A percentile compares a stretch with the other conserved stretches of the same genome.
phyloP scores from a whole-genome alignment of 2,329 filamentous ascomycete genomes.

The Teratosphaeria destructans region DNA sequence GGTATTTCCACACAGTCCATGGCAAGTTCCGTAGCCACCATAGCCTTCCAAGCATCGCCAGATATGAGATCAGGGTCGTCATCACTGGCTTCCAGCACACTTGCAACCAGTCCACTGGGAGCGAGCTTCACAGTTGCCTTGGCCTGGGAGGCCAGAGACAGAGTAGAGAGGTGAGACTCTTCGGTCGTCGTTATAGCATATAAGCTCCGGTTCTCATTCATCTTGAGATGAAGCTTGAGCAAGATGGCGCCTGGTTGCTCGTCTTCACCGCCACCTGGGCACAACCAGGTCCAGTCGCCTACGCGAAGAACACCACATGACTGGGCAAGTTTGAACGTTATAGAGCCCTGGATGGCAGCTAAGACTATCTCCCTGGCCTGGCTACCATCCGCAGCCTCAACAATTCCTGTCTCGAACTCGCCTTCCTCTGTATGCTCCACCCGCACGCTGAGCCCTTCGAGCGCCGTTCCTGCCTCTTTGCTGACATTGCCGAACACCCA shows the following conservation, averaged over 20 bases:
- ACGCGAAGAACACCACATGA: constrained; percentile 1
- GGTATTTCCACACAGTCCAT: constrained; percentile 7
- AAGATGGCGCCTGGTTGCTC: background rate
- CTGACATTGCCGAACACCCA: constrained; percentile 4
- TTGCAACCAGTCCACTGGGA: background rate
- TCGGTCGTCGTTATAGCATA: constrained; percentile 2
- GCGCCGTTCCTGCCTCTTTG: background rate
- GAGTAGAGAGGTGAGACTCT: background rate
- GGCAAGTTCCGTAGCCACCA: constrained; percentile 3
- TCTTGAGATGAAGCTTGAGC: constrained; percentile 2
- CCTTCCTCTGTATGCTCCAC: background rate
- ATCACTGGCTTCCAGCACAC: background rate
- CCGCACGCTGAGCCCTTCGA: background rate
- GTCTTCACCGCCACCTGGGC: background rate
- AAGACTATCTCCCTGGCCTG: constrained; percentile 4
- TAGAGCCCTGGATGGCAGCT: constrained; percentile 10
- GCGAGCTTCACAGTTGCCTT: background rate
- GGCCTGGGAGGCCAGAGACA: background rate
- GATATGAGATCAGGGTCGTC: background rate
- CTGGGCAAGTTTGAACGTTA: constrained; percentile 4
- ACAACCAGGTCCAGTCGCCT: constrained; percentile 6
- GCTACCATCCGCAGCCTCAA: background rate
- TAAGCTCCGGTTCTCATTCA: constrained; percentile 4
- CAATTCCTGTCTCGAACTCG: background rate
- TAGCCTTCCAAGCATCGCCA: constrained; percentile 6